These are phyloP conservation scores for Tolypocladium ophioglossoides DNA, from an alignment of 2,329 filamentous ascomycete genomes.

Conservation along the genomic window DNA sequence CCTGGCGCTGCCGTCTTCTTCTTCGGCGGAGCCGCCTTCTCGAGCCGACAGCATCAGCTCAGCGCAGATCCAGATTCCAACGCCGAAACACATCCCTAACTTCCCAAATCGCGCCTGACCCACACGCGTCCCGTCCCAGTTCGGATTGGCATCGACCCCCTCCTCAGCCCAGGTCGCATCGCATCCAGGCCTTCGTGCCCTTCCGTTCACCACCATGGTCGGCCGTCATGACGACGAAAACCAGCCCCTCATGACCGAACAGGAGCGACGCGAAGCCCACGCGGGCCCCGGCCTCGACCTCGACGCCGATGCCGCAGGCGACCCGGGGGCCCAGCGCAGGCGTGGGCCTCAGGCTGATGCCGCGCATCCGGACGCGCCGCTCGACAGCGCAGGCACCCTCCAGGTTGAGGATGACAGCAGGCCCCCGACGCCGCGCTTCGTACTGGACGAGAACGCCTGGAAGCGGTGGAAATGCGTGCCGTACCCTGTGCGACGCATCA, in stretches of 20 bases:
- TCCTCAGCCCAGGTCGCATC: neutral
- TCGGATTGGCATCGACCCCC: neutral
- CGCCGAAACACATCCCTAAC: neutral
- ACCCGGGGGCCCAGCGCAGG: conserved; percentile 3
- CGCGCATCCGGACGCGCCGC: conserved; percentile 32
- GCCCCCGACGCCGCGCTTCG: conserved; percentile 46
- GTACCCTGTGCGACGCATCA: conserved; percentile 38
- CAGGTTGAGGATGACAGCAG: conserved; percentile 32
- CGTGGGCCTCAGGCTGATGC: conserved; percentile 6
- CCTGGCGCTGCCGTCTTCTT: neutral
- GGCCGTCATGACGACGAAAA: conserved; percentile 21
- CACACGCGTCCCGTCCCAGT: neutral
- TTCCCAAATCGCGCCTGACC: neutral
- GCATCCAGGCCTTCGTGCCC: neutral
- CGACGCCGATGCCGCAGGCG: neutral
- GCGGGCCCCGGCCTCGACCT: conserved; percentile 5
- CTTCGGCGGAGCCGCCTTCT: neutral
- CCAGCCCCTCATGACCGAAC: conserved; percentile 27
- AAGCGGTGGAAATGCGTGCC: conserved; percentile 50
- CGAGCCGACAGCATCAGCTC: neutral
- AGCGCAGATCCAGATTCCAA: neutral
- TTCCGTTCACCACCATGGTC: conserved; percentile 18
- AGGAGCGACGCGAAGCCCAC: conserved; percentile 18
- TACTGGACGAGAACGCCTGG: conserved; percentile 39
- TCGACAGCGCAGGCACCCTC: conserved; percentile 24